These are phyloP conservation scores for Hortaea werneckii DNA, from an alignment of 2,329 filamentous ascomycete species.

Conservation along the genomic window DNA sequence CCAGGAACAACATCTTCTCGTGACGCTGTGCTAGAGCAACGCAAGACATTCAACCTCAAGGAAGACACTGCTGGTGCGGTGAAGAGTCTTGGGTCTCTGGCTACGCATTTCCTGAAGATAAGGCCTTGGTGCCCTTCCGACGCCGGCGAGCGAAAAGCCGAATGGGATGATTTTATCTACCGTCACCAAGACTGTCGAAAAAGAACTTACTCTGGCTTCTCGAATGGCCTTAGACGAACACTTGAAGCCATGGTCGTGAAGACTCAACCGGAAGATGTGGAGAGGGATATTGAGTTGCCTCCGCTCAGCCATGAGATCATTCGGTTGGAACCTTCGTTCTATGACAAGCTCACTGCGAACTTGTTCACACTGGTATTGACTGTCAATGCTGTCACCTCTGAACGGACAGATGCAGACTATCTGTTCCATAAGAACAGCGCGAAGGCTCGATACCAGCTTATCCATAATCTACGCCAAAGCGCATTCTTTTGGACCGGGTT, in stretches of 20 bases:
- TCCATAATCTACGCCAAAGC: slow-evolving; percentile 70
- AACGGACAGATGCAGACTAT: slow-evolving; percentile 74
- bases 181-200: slow-evolving; percentile 39
- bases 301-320: slow-evolving; percentile 61
- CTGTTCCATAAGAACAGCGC: slow-evolving; percentile 72
- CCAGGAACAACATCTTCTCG: slow-evolving; percentile 8
- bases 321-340: slow-evolving; percentile 68
- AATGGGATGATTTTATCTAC: slow-evolving; percentile 64
- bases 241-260: slow-evolving; percentile 74
- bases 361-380: slow-evolving; percentile 76
- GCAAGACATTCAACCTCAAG: slow-evolving; percentile 30
- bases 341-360: slow-evolving; percentile 75
- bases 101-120: slow-evolving; percentile 59
- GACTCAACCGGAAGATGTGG: slow-evolving; percentile 62
- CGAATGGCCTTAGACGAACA: slow-evolving; percentile 53
- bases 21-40: slow-evolving; percentile 26
- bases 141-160: slow-evolving; percentile 48
- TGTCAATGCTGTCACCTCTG: slow-evolving; percentile 80
- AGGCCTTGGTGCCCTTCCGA: slow-evolving; percentile 65
- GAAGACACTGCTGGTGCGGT: slow-evolving; percentile 33
- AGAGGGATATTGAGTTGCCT: slow-evolving; percentile 55
- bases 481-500: slow-evolving; percentile 83
- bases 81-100: slow-evolving; percentile 57
- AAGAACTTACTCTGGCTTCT: slow-evolving; percentile 55
- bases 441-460: slow-evolving; percentile 55